These are phyloP conservation scores for Skeletonema tropicum DNA, from an alignment of 108 stramenopile genomes.

Conservation along the genomic window DNA sequence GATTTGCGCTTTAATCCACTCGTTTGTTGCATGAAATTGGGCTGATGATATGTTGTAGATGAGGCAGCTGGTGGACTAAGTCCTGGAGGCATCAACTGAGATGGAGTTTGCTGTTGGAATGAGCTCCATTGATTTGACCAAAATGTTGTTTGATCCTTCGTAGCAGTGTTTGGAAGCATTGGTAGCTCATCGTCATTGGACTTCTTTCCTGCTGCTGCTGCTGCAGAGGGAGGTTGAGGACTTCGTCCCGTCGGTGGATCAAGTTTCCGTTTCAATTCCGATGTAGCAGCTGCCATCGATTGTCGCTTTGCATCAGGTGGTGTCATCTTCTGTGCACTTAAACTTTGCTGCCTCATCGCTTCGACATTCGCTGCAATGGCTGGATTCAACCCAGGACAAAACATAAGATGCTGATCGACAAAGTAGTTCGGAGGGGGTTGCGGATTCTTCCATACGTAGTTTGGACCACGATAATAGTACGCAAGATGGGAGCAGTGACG, in stretches of 20 bases:
- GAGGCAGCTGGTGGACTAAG: neutral
- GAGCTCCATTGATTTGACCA: conserved; percentile 1
- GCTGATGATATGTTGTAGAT: neutral
- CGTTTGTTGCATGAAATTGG: neutral
- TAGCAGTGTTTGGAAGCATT: neutral
- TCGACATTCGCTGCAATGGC: neutral
- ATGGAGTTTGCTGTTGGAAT: neutral
- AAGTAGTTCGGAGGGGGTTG: conserved; percentile 48
- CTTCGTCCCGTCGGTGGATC: neutral
- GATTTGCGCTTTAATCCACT: neutral
- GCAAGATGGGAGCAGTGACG: conserved; percentile 46
- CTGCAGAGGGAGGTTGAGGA: neutral
- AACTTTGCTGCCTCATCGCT: neutral
- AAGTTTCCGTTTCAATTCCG: neutral
- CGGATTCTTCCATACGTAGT: conserved; percentile 48
- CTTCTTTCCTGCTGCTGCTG: neutral
- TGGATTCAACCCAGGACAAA: conserved; percentile 45
- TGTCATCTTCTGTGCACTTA: neutral
- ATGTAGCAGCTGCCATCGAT: neutral
- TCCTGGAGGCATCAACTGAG: neutral
- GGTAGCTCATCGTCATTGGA: neutral
- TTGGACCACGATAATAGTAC: conserved; percentile 42
- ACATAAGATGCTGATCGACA: conserved; percentile 40
- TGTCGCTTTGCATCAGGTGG: neutral
- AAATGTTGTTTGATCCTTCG: neutral